Evolutionary conservation across 192 early-diverging fungal genomes (phyloP).

Genomic region (Anaeromyces robustus): DNA sequence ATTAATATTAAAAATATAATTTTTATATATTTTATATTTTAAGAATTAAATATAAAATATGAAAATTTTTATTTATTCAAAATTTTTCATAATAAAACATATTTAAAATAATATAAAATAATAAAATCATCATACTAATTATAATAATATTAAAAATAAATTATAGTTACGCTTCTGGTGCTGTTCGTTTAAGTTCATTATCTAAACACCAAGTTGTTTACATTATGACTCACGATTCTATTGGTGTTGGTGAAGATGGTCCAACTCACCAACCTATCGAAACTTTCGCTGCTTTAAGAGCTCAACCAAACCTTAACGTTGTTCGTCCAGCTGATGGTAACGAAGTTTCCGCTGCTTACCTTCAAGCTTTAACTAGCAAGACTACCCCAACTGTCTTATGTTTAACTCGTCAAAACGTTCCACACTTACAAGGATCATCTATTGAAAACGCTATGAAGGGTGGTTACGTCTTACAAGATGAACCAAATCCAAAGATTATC

Average conservation of each 20-base stretch:
- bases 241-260: conserved; percentile 96
- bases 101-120: background rate
- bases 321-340: conserved; percentile 92
- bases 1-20: no score
- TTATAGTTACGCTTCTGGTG: conserved; percentile 60
- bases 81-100: no score
- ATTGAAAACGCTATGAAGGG: conserved; percentile 69
- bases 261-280: conserved; percentile 98
- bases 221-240: conserved; percentile 98
- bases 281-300: conserved; percentile 73
- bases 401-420: conserved; percentile 85
- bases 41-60: no score
- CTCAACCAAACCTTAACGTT: conserved; percentile 72
- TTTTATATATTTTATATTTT: no score
- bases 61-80: no score
- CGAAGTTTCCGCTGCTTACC: conserved; percentile 78
- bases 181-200: conserved; percentile 77
- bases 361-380: conserved; percentile 54
- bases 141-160: no score
- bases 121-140: conserved; percentile 12
- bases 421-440: conserved; percentile 72
- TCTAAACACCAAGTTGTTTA: conserved; percentile 81
- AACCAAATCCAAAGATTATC: conserved; percentile 31
- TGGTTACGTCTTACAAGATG: conserved; percentile 64
- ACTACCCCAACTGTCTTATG: conserved; percentile 66